A percentile compares a stretch with the other conserved stretches of the same genome.
Evolutionary conservation across 208 protist species (phyloP).

Genomic region (Acanthamoeba culbertsoni): DNA sequence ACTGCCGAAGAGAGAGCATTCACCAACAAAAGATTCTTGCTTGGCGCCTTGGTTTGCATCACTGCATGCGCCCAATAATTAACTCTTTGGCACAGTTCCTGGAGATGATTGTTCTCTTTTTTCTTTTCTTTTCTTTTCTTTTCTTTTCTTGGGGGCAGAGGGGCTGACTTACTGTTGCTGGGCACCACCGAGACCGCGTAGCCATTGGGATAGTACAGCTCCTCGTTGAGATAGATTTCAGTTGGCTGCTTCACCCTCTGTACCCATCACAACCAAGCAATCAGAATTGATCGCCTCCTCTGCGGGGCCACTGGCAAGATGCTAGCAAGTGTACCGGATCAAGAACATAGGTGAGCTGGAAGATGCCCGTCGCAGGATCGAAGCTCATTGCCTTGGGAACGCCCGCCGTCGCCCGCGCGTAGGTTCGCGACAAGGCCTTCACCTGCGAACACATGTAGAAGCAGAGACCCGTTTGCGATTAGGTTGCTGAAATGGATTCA

Average conservation of each 20-base stretch:
- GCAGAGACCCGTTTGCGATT: not conserved
- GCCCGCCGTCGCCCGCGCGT: constrained; percentile 67
- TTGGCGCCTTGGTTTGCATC: not conserved
- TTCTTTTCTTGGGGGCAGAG: not conserved
- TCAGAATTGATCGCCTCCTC: not conserved
- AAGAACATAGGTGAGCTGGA: constrained; percentile 62
- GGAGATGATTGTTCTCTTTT: not conserved
- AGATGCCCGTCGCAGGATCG: constrained; percentile 49
- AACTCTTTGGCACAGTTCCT: not conserved
- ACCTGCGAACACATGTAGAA: constrained; percentile 45
- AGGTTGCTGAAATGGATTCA: not conserved
- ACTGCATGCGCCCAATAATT: not conserved
- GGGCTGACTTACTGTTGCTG: not conserved
- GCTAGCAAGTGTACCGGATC: not conserved
- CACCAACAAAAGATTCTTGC: constrained; percentile 15
- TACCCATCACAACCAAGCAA: not conserved
- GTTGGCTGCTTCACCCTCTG: constrained; percentile 68
- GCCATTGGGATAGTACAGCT: constrained; percentile 72
- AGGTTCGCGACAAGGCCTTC: constrained; percentile 67
- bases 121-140: not conserved
- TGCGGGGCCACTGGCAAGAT: not conserved
- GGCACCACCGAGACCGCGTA: constrained; percentile 39
- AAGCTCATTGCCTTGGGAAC: constrained; percentile 56
- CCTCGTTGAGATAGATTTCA: constrained; percentile 76
- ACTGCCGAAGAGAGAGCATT: not conserved